Conservation (phyloP, 2,329 filamentous ascomycete genomes). For the Gaeumannomyces sp. region DNA sequence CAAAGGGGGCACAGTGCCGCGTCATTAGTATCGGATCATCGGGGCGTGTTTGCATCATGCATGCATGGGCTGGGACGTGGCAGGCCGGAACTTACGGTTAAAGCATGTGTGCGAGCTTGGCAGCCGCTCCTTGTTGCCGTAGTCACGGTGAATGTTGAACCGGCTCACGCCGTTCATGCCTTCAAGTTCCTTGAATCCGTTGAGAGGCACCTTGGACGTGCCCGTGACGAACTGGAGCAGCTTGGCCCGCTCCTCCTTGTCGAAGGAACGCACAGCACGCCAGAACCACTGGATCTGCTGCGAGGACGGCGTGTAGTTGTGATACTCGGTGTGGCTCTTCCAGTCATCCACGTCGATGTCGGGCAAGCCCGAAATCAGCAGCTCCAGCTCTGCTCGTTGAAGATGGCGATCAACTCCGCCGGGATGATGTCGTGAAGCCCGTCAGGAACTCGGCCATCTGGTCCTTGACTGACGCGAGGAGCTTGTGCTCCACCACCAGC, state of each 20-base stretch:
- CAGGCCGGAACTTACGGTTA: slow-evolving; percentile 69
- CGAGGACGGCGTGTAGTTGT: slow-evolving; percentile 92
- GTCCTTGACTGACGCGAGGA: slow-evolving; percentile 85
- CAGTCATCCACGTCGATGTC: slow-evolving; percentile 98
- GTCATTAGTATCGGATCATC: slow-evolving; percentile 22
- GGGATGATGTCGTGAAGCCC: slow-evolving; percentile 98
- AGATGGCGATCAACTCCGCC: slow-evolving; percentile 88
- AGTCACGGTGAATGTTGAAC: slow-evolving; percentile 98
- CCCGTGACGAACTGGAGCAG: slow-evolving; percentile 96
- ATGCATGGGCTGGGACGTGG: background rate
- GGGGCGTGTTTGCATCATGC: slow-evolving; percentile 1
- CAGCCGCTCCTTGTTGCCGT: slow-evolving; percentile 90
- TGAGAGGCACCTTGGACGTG: slow-evolving; percentile 95
- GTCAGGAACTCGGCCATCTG: slow-evolving; percentile 91
- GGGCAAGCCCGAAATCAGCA: slow-evolving; percentile 92
- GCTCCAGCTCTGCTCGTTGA: slow-evolving; percentile 95
- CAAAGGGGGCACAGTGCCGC: slow-evolving; percentile 19
- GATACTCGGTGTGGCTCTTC: slow-evolving; percentile 98
- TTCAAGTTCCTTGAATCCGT: slow-evolving; percentile 97
- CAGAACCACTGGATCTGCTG: slow-evolving; percentile 99
- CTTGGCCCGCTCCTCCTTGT: slow-evolving; percentile 98
- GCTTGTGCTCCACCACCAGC: slow-evolving; percentile 86
- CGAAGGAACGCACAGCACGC: slow-evolving; percentile 93
- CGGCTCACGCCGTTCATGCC: slow-evolving; percentile 98
- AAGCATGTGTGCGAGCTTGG: slow-evolving; percentile 98